These are phyloP conservation scores for Hamamelis virginiana DNA, from an alignment of 164 flowering plant species.

Conservation along the genomic window DNA sequence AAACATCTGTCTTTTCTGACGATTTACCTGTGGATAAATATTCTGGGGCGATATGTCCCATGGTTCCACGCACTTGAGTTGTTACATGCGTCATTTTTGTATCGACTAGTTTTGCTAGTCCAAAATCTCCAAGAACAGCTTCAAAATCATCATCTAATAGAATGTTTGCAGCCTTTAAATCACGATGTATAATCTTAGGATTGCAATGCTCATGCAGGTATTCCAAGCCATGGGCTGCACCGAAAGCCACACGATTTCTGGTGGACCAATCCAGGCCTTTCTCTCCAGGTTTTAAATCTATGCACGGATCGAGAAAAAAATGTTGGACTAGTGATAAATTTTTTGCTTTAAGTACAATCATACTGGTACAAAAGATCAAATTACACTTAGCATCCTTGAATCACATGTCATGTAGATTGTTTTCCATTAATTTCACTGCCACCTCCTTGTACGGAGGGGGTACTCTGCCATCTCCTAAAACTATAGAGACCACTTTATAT, in stretches of 20 bases:
- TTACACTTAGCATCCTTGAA: too few species aligned
- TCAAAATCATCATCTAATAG: constrained; percentile 55
- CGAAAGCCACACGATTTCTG: constrained; percentile 53
- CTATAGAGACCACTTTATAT: too few species aligned
- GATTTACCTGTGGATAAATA: too few species aligned
- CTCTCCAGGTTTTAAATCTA: constrained; percentile 41
- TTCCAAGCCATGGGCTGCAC: constrained; percentile 55
- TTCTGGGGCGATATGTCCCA: constrained; percentile 51
- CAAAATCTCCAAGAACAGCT: constrained; percentile 66
- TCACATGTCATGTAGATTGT: too few species aligned
- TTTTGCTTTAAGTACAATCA: too few species aligned
- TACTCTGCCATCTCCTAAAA: too few species aligned
- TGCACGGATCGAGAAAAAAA: not conserved
- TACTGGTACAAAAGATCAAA: too few species aligned
- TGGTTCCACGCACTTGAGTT: constrained; percentile 63
- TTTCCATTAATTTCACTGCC: too few species aligned
- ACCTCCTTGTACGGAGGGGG: too few species aligned
- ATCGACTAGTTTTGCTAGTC: constrained; percentile 54
- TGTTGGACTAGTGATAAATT: too few species aligned
- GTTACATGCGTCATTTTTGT: constrained; percentile 51
- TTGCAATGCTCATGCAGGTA: constrained; percentile 53
- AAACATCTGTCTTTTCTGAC: too few species aligned
- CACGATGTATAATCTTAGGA: constrained; percentile 40
- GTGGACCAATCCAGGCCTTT: constrained; percentile 57
- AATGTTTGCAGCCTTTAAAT: constrained; percentile 65